Conservation (phyloP, 2,329 filamentous ascomycete species). For the Beauveria rudraprayagi region DNA sequence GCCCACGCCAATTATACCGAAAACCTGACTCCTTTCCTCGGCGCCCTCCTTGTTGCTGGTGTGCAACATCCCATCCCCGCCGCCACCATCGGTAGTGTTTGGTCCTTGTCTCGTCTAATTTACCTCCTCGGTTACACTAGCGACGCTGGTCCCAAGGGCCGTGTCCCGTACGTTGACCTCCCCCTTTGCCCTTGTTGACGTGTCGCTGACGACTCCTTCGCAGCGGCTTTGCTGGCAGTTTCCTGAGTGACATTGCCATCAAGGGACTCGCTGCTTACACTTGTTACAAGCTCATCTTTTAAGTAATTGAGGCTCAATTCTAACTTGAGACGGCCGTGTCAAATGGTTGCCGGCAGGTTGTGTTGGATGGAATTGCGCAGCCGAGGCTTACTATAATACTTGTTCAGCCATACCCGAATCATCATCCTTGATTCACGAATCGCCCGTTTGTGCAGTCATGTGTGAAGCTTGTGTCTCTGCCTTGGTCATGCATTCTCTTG, state of each 20-base stretch:
- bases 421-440: background rate
- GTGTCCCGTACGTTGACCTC: slow-evolving; percentile 26
- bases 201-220: slow-evolving; percentile 13
- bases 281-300: slow-evolving; percentile 12
- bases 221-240: slow-evolving; percentile 29
- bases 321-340: background rate
- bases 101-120: slow-evolving; percentile 42
- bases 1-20: slow-evolving; percentile 35
- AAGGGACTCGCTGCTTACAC: slow-evolving; percentile 38
- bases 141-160: slow-evolving; percentile 35
- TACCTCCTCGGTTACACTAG: slow-evolving; percentile 50
- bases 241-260: slow-evolving; percentile 29
- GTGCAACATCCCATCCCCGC: slow-evolving; percentile 44
- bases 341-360: background rate
- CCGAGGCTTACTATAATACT: background rate
- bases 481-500: background rate
- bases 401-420: background rate
- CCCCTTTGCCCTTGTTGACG: background rate
- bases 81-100: slow-evolving; percentile 41
- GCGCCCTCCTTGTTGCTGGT: slow-evolving; percentile 47
- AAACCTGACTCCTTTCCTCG: slow-evolving; percentile 47
- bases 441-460: background rate
- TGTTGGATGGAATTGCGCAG: too few relatives aligned
- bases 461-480: background rate
- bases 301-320: background rate